Evolutionary conservation across 2,329 filamentous ascomycete genomes (phyloP), one percentile per base, ranked within the genome.

Genomic region (Penicillium olsonii): DNA sequence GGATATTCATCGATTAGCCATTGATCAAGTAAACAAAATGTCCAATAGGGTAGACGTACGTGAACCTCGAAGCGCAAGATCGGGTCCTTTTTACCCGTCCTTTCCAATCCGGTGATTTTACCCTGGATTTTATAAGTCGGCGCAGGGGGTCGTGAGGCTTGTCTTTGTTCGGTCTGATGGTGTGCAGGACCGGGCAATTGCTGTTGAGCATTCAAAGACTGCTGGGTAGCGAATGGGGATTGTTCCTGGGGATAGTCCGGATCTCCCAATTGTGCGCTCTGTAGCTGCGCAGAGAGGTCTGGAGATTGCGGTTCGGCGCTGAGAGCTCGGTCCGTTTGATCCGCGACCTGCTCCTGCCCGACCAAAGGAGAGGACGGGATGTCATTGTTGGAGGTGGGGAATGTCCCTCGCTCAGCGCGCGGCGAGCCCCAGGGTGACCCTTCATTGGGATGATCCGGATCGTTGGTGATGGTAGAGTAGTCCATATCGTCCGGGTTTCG

Each of bases 21-120:
- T 39, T 18, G 12, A 31, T 22, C 31, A 18, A 15, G n/a, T n/a
- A 38, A 35, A 45, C 26, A 46, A 42, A 39, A 35, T 46, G n/a
- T 18, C 17, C 22, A 15, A 48, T 37, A 34, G 46, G 40, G 42
- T 10, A 42, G 43, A 68, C 87, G 68, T 85, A 97, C 94, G 74
- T 99, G 90, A 56, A 97, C 90, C 74, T 99, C 94, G 68, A 99
- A 99, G 62, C 90, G 84, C 53, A 99, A 74, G 58, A 97, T 91
- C 1, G 92, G 91, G 64, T 99, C 94, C 73, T 97, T 99, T 72
- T 95, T 91, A 53, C 92, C 92, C 4, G 89, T 94, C 52, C 94
- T 82, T 75, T 99, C 94, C 40, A 99, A 77, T 2, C 88, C 91
- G 1, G 92, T 96, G 56, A 99, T 91, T 77, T 97, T 99, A 38